Evolutionary conservation across 2,329 filamentous ascomycete genomes (phyloP), one percentile per base, ranked within the genome.

Genomic region (Bisporella sp.): DNA sequence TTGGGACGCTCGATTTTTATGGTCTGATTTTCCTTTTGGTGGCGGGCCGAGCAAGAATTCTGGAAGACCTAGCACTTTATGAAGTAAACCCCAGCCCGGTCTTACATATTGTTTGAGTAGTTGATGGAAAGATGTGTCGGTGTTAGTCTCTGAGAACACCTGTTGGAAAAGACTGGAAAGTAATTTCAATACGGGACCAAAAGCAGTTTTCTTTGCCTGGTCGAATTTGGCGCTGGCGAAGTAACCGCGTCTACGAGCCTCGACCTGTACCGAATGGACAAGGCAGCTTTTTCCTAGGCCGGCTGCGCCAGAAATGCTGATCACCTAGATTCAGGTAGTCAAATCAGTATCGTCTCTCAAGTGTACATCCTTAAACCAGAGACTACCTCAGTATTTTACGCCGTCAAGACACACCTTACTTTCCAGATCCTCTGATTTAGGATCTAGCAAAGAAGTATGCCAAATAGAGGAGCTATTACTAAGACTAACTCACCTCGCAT

Each of bases 191-290:
- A 85, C 66, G 4, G 82, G 81, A 1, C 80, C 81, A 62, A 83
- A 85, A 4, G 82, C 78, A 6, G 73, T 78, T 57, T 75, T 75
- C 57, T 77, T 72, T 0, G 80, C 76, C 1, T 76, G 78, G 59
- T 85, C 82, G 52, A 85, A 85, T 60, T 85, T 85, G 40, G 81
- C 77, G 32, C 79, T 82, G 5, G 81, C 79, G 59, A 80, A 84
- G 60, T 84, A 85, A 3, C 82, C 82, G 52, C 76, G 74, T 43
- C 77, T 73, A 46, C 81, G 72, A 12, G 78, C 78, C 56, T 85
- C 81, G 3, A 76, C 70, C 41, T 84, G 72, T 5, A 84, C 76
- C 6, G 79, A 81, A 58, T 84, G 79, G 30, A 84, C 77, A 12
- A 85, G 71, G 52, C 77, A 79, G 55, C 76, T 84, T 64, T 85